These are phyloP conservation scores for Polytolypa hystricis DNA, from an alignment of 2,329 filamentous ascomycete species.

Conservation along the genomic window DNA sequence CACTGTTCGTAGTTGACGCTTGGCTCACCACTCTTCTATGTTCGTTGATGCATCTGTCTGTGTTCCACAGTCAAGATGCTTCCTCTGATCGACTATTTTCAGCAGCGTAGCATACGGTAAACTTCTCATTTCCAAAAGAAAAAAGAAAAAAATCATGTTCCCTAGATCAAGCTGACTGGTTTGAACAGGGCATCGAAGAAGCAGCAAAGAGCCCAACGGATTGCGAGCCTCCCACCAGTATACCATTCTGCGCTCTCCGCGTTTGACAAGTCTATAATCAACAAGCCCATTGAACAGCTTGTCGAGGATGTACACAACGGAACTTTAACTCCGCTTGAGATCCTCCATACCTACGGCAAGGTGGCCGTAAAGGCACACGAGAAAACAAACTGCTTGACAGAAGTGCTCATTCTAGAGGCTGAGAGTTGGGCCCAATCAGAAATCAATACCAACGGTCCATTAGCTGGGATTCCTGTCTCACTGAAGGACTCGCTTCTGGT, in stretches of 20 bases:
- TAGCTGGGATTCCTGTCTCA: constrained; percentile 78
- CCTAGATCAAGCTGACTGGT: constrained; percentile 8
- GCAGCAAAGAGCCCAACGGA: constrained; percentile 57
- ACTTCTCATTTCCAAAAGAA: not conserved
- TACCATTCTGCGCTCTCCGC: constrained; percentile 58
- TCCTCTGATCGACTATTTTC: constrained; percentile 54
- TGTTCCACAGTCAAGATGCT: constrained; percentile 27
- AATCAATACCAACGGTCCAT: constrained; percentile 64
- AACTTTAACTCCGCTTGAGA: constrained; percentile 52
- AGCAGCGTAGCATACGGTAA: constrained; percentile 62
- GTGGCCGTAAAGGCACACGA: constrained; percentile 72
- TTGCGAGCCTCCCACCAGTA: constrained; percentile 51
- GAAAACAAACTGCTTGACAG: constrained; percentile 82
- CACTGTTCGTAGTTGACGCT: too few relatives aligned
- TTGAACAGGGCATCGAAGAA: constrained; percentile 62
- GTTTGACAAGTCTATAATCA: constrained; percentile 55
- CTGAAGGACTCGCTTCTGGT: constrained; percentile 71
- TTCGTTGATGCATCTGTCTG: too few relatives aligned
- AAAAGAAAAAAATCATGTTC: constrained; percentile 2
- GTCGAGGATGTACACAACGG: constrained; percentile 68
- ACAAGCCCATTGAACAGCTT: constrained; percentile 64
- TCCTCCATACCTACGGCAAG: constrained; percentile 80
- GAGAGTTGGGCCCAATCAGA: constrained; percentile 57
- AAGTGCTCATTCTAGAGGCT: constrained; percentile 68
- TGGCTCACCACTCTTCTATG: too few relatives aligned